Conservation (phyloP, 805 yeast species). For the Ogataea haglerorum region DNA sequence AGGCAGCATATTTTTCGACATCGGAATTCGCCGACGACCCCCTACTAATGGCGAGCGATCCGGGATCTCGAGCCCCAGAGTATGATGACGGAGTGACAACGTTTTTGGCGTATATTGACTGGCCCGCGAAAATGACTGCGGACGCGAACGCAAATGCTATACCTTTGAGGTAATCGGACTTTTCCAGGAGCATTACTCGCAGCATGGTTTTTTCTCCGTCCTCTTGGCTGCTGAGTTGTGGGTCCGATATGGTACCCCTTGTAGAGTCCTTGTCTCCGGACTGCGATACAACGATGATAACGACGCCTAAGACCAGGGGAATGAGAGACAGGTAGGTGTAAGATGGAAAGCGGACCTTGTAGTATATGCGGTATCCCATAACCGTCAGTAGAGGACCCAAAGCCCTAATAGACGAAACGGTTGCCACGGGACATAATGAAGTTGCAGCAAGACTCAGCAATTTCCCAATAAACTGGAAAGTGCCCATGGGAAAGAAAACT, state of each 20-base stretch:
- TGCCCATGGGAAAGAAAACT: constrained; percentile 58
- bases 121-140: constrained; percentile 74
- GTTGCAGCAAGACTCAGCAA: constrained; percentile 62
- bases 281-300: constrained; percentile 42
- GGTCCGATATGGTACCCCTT: constrained; percentile 13
- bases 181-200: constrained; percentile 6
- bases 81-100: constrained; percentile 51
- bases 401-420: constrained; percentile 69
- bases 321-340: constrained; percentile 49
- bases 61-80: constrained; percentile 9
- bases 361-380: constrained; percentile 48
- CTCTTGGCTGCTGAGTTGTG: constrained; percentile 12
- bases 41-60: constrained; percentile 15
- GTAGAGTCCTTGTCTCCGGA: constrained; percentile 18
- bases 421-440: constrained; percentile 60
- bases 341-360: constrained; percentile 47
- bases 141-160: constrained; percentile 65
- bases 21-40: constrained; percentile 1
- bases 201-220: constrained; percentile 5
- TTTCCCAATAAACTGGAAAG: constrained; percentile 65
- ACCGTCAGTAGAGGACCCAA: constrained; percentile 62
- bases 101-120: constrained; percentile 82
- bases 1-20: constrained; percentile 7
- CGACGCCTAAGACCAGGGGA: constrained; percentile 53
- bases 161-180: constrained; percentile 48